Conservation (phyloP, 345 rosid genomes). For the Carallia brachiata region DNA sequence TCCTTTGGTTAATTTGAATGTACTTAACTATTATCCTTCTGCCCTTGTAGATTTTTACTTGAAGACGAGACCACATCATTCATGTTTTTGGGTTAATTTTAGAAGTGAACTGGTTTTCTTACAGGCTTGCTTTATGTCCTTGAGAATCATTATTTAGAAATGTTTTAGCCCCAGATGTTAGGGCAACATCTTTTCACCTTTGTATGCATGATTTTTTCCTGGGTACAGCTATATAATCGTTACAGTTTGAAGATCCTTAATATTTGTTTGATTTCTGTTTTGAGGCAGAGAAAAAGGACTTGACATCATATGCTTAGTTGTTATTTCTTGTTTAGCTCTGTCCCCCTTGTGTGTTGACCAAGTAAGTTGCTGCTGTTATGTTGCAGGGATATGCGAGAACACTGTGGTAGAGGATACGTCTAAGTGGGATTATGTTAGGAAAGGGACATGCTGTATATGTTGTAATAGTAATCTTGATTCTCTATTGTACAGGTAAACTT, state of each 20-base stretch:
- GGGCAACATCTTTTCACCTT: background rate
- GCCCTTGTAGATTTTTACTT: background rate
- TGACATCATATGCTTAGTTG: too few species aligned
- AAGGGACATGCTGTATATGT: slow-evolving; percentile 82
- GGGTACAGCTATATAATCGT: background rate
- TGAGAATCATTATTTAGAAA: background rate
- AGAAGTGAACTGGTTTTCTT: background rate
- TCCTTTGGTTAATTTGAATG: background rate
- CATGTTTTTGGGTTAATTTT: background rate
- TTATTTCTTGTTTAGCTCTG: too few species aligned
- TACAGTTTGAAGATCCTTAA: too few species aligned
- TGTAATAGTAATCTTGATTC: slow-evolving; percentile 67
- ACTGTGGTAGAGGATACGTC: slow-evolving; percentile 40
- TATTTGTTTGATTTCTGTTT: too few species aligned
- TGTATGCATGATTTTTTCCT: background rate
- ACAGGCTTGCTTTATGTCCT: background rate
- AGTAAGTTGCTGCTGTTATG: background rate
- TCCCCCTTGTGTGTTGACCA: slow-evolving; percentile 2
- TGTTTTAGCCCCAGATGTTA: background rate
- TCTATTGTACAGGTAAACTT: slow-evolving; percentile 71
- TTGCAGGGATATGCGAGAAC: slow-evolving; percentile 47
- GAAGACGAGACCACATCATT: background rate
- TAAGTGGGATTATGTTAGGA: slow-evolving; percentile 77
- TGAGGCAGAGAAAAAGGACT: too few species aligned
- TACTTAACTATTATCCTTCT: background rate